Evolutionary conservation across 2,329 filamentous ascomycete genomes (phyloP).

Genomic region (Phyllosticta capitalensis): DNA sequence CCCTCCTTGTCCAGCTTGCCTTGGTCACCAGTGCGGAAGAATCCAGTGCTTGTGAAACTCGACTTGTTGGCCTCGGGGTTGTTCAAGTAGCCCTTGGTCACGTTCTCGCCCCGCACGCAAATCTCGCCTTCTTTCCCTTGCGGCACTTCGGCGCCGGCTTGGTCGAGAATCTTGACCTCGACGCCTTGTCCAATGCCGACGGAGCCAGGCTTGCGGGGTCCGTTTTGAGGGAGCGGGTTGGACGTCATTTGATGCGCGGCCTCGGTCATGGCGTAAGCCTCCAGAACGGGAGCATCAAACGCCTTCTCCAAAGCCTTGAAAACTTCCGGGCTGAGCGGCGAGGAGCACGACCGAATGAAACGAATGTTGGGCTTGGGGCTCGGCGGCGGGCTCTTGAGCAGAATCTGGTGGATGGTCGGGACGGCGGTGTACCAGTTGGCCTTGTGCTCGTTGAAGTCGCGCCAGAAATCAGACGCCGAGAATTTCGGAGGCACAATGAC

Average conservation of each 20-base stretch:
- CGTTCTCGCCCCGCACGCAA: conserved; percentile 71
- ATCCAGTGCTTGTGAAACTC: conserved; percentile 64
- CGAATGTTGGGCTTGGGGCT: conserved; percentile 62
- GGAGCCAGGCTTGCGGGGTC: conserved; percentile 67
- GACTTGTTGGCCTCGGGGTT: conserved; percentile 66
- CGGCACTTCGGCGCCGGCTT: conserved; percentile 56
- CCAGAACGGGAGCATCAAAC: conserved; percentile 71
- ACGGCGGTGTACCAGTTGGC: conserved; percentile 92
- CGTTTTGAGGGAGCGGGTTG: conserved; percentile 47
- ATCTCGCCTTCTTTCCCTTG: conserved; percentile 70
- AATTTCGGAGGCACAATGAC: conserved; percentile 71
- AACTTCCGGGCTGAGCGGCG: conserved; percentile 69
- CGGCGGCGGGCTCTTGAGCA: conserved; percentile 64
- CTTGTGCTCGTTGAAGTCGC: conserved; percentile 60
- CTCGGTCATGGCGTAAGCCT: conserved; percentile 91
- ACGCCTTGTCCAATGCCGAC: conserved; percentile 79
- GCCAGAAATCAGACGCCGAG: conserved; percentile 76
- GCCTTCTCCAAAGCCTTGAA: conserved; percentile 70
- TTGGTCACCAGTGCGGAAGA: conserved; percentile 83
- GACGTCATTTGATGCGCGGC: conserved; percentile 80
- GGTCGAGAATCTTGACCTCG: conserved; percentile 67
- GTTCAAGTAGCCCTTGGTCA: conserved; percentile 78
- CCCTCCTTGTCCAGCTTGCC: conserved; percentile 71
- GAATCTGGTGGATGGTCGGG: conserved; percentile 86
- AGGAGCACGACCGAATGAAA: conserved; percentile 83